Evolutionary conservation across 352 stramenopile species (phyloP).

Genomic region (Phytophthora melonis): DNA sequence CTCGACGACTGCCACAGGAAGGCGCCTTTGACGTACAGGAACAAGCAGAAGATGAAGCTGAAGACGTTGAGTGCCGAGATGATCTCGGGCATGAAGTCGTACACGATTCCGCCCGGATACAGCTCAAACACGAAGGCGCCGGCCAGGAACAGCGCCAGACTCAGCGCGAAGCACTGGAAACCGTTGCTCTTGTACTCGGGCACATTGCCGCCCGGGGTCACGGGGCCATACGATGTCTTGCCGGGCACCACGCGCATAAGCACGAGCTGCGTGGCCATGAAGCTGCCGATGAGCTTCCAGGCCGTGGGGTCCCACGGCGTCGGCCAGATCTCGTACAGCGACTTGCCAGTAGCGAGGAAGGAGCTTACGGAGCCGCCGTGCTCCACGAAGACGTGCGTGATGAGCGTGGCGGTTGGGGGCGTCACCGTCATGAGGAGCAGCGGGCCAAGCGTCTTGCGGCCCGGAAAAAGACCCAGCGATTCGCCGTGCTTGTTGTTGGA

Average conservation of each 20-base stretch:
- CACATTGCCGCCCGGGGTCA: slow-evolving; percentile 89
- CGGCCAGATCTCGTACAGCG: slow-evolving; percentile 81
- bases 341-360: slow-evolving; percentile 52
- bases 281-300: slow-evolving; percentile 91
- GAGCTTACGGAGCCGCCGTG: slow-evolving; percentile 59
- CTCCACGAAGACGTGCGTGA: slow-evolving; percentile 78
- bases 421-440: slow-evolving; percentile 90
- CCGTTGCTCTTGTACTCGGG: slow-evolving; percentile 95
- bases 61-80: slow-evolving; percentile 96
- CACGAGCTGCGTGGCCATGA: slow-evolving; percentile 91
- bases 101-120: slow-evolving; percentile 82
- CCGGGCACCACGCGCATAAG: slow-evolving; percentile 93
- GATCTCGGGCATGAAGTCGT: slow-evolving; percentile 89
- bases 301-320: slow-evolving; percentile 83
- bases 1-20: slow-evolving; percentile 86
- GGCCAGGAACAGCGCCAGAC: slow-evolving; percentile 77
- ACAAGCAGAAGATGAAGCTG: slow-evolving; percentile 92
- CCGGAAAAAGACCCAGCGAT: slow-evolving; percentile 77
- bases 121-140: slow-evolving; percentile 62
- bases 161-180: slow-evolving; percentile 92
- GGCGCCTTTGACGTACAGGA: slow-evolving; percentile 94
- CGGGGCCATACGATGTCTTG: slow-evolving; percentile 83
- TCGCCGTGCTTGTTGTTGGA: slow-evolving; percentile 71
- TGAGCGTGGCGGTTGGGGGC: slow-evolving; percentile 86
- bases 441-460: slow-evolving; percentile 84